A percentile compares a stretch with the other conserved stretches of the same genome.
These are phyloP conservation scores for Paramecium pentaurelia DNA, from an alignment of 73 alveolate genomes.

Conservation along the genomic window DNA sequence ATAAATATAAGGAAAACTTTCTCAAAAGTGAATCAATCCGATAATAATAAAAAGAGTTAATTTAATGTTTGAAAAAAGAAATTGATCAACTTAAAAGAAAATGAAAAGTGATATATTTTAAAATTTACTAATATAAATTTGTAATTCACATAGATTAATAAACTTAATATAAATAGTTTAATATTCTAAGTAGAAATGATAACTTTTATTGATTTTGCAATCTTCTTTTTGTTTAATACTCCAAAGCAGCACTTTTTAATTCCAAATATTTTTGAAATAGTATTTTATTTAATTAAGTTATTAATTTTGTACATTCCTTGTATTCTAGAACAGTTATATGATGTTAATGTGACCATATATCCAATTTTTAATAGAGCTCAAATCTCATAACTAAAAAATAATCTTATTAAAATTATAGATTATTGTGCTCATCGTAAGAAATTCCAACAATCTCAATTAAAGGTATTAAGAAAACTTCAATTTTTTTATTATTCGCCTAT, in stretches of 20 bases:
- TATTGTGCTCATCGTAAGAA: not conserved
- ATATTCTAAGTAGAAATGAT: not conserved
- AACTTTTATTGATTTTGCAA: not conserved
- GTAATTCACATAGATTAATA: not conserved
- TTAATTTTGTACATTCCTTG: not conserved
- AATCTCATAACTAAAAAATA: too few relatives aligned
- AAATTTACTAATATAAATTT: not conserved
- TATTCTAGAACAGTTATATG: not conserved
- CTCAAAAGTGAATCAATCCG: conserved; percentile 21
- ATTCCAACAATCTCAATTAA: not conserved
- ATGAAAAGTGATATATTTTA: not conserved
- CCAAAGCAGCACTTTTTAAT: not conserved
- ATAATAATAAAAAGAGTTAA: not conserved
- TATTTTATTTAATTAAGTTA: not conserved
- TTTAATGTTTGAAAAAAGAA: not conserved
- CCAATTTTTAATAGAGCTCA: not conserved
- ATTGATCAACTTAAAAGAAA: not conserved
- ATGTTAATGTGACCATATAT: not conserved
- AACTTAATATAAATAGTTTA: not conserved
- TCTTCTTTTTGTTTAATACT: not conserved
- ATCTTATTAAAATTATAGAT: not conserved
- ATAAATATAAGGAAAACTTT: not conserved
- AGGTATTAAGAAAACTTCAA: not conserved
- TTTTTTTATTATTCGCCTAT: not conserved
- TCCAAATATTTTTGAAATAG: not conserved